Percentiles rank a stretch among this genome's conserved stretches.
Conservation (phyloP, 169 alveolate species). For the Pseudocohnilembus persalinus region DNA sequence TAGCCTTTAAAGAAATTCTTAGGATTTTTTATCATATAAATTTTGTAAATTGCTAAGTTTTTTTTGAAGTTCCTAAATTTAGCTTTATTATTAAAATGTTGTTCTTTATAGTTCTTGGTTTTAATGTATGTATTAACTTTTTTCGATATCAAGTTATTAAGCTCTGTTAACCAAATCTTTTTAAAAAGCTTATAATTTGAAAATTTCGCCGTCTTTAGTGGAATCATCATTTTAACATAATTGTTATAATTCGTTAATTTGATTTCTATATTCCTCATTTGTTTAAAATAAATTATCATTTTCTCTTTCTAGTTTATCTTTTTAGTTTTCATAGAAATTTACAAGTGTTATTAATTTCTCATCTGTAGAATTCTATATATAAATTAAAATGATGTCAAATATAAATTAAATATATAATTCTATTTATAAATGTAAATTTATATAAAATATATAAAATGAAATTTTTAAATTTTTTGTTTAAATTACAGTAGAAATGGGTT, state of each 20-base stretch:
- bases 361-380: not conserved
- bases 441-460: no score
- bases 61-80: no score
- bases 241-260: not conserved
- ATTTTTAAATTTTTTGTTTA: no score
- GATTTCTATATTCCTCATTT: not conserved
- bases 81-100: no score
- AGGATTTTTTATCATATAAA: no score
- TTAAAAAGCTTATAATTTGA: not conserved
- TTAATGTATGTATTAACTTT: no score
- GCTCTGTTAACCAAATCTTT: not conserved
- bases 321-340: conserved; percentile 12
- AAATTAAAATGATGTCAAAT: no score
- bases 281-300: not conserved
- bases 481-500: not conserved
- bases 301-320: conserved; percentile 15
- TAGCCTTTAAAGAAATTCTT: no score
- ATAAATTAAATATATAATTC: no score
- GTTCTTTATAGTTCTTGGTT: no score
- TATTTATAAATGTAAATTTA: no score
- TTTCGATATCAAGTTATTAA: not conserved
- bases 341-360: conserved; percentile 1
- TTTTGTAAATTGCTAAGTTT: no score
- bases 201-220: not conserved
- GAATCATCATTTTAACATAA: not conserved